phyloP scores from a whole-genome alignment of 1,284 basidiomycete genomes.

The Inonotus hispidus region DNA sequence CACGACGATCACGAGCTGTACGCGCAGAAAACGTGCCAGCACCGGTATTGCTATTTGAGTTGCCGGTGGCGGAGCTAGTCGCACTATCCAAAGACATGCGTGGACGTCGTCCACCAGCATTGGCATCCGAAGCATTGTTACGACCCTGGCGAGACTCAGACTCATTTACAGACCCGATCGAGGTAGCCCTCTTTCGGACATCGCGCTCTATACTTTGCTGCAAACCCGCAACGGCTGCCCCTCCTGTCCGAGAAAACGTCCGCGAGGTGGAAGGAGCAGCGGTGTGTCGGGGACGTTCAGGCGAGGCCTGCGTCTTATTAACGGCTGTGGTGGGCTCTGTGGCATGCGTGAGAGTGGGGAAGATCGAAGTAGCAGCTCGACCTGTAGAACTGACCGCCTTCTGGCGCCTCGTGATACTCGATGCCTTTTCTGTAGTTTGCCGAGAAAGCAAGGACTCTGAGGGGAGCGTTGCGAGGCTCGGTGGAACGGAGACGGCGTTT shows the following conservation, averaged over 20 bases:
- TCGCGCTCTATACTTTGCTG: slow-evolving; percentile 45
- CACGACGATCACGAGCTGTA: slow-evolving; percentile 11
- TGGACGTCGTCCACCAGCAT: neutral
- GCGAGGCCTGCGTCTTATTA: slow-evolving; percentile 47
- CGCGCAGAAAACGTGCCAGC: slow-evolving; percentile 2
- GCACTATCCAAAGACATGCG: slow-evolving; percentile 12
- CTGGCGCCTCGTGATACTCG: slow-evolving; percentile 33
- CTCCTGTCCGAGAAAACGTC: slow-evolving; percentile 59
- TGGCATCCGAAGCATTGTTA: neutral
- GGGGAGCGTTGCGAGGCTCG: slow-evolving; percentile 53
- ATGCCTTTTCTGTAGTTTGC: slow-evolving; percentile 26
- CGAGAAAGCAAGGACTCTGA: slow-evolving; percentile 45
- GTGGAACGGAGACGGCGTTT: slow-evolving; percentile 43
- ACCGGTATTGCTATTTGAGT: neutral
- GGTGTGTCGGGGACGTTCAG: slow-evolving; percentile 33
- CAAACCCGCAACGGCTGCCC: slow-evolving; percentile 48
- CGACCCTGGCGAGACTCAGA: neutral
- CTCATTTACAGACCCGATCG: slow-evolving; percentile 24
- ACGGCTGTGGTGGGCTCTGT: slow-evolving; percentile 62
- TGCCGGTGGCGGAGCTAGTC: neutral
- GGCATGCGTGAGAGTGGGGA: slow-evolving; percentile 39
- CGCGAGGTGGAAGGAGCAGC: slow-evolving; percentile 36
- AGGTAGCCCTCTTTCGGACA: slow-evolving; percentile 35
- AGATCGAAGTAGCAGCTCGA: slow-evolving; percentile 35
- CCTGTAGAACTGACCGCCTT: slow-evolving; percentile 52